Base-by-base conservation (phyloP, 2,329 filamentous ascomycete genomes). In the Pseudogymnoascus destructans region DNA sequence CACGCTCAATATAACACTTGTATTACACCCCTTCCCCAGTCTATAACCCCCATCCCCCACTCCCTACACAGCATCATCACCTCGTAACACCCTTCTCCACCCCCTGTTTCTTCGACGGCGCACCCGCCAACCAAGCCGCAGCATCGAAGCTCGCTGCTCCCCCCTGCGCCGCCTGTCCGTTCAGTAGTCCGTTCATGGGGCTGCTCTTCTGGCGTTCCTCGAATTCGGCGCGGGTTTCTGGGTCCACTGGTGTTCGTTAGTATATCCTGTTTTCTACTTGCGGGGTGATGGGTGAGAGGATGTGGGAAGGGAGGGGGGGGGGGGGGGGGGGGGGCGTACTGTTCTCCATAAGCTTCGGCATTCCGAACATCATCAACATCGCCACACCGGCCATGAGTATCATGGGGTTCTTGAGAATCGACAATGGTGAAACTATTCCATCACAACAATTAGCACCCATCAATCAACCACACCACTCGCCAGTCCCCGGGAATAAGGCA, bases 281-380 rank as follows among this genome's bases (percentile, higher is more conserved):
- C 0, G 27, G 27, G 27, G 27, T 9, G 3, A 7, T 27, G 25
- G 25, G 25, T 1, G 33, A 35, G 33, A n/a, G 10, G 13, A n/a
- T n/a, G 15, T 25, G 25, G 25, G 15, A 32, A 23, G 27, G 19
- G 32, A 23, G 27, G 19, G 32, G 21, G 49, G 60, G 11, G 38
- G 27, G 35, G 36, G 7, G 8, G 49, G 25, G 58, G 21, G 58
- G 32, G 35, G 5, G 80, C 89, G 62, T 81, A 96, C 91, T 95
- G 70, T 93, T 96, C 57, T 97, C 91, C 75, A 97, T 84, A 59
- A 98, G 72, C 72, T 96, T 93, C 11, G 93, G 93, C 87, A 97
- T 89, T 64, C 91, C 91, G 66, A 97, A 79, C 62, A 95, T 90
- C 64, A 96, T 76, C 4, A 75, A 84, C 75, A 96, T 82, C 61